These are phyloP conservation scores for Astathelohania contejeani DNA, from an alignment of 371 early-diverging fungal species.

Conservation along the genomic window DNA sequence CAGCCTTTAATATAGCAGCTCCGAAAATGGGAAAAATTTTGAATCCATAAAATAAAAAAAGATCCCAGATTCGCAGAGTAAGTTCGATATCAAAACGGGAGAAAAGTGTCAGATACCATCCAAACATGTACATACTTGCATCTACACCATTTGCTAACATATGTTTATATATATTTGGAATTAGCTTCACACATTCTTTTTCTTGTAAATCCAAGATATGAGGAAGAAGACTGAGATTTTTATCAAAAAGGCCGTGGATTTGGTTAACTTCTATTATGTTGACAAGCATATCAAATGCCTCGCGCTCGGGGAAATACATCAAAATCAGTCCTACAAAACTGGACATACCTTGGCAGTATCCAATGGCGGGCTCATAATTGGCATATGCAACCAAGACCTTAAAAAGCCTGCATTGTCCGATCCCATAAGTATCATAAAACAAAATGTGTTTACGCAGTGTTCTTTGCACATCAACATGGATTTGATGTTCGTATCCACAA, in stretches of 20 bases:
- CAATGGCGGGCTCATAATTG: slow-evolving; percentile 43
- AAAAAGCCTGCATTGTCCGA: slow-evolving; percentile 40
- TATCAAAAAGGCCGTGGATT: slow-evolving; percentile 49
- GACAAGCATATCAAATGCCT: slow-evolving; percentile 44
- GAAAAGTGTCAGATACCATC: slow-evolving; percentile 54
- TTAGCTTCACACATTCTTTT: slow-evolving; percentile 27
- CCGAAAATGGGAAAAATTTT: not conserved
- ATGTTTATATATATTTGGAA: slow-evolving; percentile 43
- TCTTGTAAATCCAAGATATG: slow-evolving; percentile 44
- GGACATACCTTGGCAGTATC: slow-evolving; percentile 54
- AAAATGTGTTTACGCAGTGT: slow-evolving; percentile 36
- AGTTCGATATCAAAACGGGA: slow-evolving; percentile 45
- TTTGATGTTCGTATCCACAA: slow-evolving; percentile 33
- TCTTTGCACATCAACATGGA: slow-evolving; percentile 42
- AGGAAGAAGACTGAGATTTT: slow-evolving; percentile 35
- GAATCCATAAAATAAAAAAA: slow-evolving; percentile 48
- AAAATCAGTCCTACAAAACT: slow-evolving; percentile 47
- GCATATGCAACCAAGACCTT: slow-evolving; percentile 51
- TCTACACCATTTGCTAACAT: slow-evolving; percentile 19
- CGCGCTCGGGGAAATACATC: slow-evolving; percentile 48
- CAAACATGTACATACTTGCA: slow-evolving; percentile 21
- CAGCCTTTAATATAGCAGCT: not conserved
- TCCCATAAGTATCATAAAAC: slow-evolving; percentile 36
- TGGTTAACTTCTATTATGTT: slow-evolving; percentile 38
- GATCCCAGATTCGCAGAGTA: slow-evolving; percentile 46